phyloP scores from a whole-genome alignment of 352 stramenopile species.

The Phytophthora fragariaefolia region DNA sequence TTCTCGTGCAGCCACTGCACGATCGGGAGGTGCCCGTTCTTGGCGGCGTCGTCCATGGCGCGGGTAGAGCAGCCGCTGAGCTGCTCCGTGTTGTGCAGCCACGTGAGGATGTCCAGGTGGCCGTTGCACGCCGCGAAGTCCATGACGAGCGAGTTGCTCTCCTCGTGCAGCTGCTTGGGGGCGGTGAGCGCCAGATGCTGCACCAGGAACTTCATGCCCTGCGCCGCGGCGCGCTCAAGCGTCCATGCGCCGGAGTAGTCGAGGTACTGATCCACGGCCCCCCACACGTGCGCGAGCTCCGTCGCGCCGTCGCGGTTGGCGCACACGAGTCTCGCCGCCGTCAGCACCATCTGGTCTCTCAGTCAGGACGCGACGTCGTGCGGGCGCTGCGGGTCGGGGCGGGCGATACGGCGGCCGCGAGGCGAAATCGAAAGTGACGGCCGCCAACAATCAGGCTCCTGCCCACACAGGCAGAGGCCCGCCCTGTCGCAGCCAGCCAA shows the following conservation, averaged over 20 bases:
- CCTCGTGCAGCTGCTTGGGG: constrained; percentile 29
- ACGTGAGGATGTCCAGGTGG: constrained; percentile 73
- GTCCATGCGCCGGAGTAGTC: constrained; percentile 68
- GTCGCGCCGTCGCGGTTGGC: constrained; percentile 44
- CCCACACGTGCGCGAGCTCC: constrained; percentile 69
- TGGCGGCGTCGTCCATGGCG: constrained; percentile 65
- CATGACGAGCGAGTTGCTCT: constrained; percentile 64
- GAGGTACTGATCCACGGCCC: constrained; percentile 49
- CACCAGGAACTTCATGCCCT: constrained; percentile 71
- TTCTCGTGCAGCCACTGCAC: constrained; percentile 70
- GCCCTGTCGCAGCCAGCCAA: constrained; percentile 35
- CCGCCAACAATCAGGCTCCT: not conserved
- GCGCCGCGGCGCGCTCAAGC: constrained; percentile 64
- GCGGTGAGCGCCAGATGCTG: constrained; percentile 61
- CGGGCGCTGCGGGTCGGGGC: too few species aligned
- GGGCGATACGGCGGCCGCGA: constrained; percentile 18
- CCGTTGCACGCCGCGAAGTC: constrained; percentile 74
- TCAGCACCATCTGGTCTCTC: constrained; percentile 53
- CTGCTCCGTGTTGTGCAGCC: constrained; percentile 52
- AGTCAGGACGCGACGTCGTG: constrained; percentile 21
- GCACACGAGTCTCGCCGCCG: constrained; percentile 59
- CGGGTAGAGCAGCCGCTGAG: constrained; percentile 60
- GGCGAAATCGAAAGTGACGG: constrained; percentile 35
- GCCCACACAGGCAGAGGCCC: constrained; percentile 3
- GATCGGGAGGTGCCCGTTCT: constrained; percentile 57